Evolutionary conservation across 768 basidiomycete species (phyloP).

Genomic region (Naganishia antarctica): DNA sequence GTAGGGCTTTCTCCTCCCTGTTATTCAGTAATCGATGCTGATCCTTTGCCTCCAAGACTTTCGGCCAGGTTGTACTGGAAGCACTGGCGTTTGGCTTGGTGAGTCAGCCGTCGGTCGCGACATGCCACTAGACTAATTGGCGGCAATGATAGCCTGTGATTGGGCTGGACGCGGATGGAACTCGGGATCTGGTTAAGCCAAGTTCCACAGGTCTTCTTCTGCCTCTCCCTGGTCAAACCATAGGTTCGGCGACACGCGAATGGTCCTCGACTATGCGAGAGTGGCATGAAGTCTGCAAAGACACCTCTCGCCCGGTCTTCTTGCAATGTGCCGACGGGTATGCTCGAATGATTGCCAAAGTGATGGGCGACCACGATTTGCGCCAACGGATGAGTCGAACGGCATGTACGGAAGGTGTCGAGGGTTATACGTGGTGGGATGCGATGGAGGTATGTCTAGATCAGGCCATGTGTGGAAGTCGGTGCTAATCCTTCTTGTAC

Average conservation of each 20-base stretch:
- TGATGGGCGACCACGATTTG: conserved; percentile 30
- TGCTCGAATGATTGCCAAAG: conserved; percentile 35
- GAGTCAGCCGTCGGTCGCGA: background rate
- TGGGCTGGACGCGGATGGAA: conserved; percentile 52
- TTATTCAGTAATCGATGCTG: conserved; percentile 22
- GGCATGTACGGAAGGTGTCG: conserved; percentile 41
- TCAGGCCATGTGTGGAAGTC: background rate
- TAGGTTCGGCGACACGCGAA: background rate
- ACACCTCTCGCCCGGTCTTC: conserved; percentile 28
- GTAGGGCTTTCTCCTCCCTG: no score
- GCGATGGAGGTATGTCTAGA: conserved; percentile 46
- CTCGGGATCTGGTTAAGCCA: conserved; percentile 50
- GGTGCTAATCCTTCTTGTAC: background rate
- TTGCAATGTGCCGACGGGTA: conserved; percentile 33
- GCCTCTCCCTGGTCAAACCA: conserved; percentile 29
- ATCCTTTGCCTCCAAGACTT: conserved; percentile 43
- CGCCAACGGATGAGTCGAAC: conserved; percentile 36
- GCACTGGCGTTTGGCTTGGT: conserved; percentile 52
- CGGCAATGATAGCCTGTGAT: conserved; percentile 47
- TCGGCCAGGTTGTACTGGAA: conserved; percentile 54
- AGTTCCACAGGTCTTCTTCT: conserved; percentile 41
- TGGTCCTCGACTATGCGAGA: conserved; percentile 22
- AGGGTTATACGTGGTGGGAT: conserved; percentile 49
- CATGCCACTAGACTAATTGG: background rate
- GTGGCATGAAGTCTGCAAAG: conserved; percentile 30